phyloP scores from a whole-genome alignment of 129 eudicot species.

The Kitagawia praeruptora region DNA sequence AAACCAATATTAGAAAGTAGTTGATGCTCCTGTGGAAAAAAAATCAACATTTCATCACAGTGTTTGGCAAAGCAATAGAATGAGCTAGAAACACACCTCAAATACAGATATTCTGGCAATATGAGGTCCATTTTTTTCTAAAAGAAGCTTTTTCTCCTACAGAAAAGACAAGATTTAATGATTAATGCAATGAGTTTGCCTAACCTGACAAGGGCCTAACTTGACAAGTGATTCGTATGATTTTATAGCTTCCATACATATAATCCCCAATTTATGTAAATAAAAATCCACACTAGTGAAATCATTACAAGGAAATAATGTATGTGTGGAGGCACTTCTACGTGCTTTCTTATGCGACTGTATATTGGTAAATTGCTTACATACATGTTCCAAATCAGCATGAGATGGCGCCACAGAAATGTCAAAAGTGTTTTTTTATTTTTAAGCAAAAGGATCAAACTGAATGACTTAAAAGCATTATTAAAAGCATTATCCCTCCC shows the following conservation, averaged over 20 bases:
- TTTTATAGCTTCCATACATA: background rate
- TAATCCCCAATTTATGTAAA: background rate
- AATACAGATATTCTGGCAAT: conserved; percentile 75
- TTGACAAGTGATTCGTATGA: background rate
- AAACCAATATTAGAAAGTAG: background rate
- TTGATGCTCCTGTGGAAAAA: background rate
- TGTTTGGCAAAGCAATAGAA: background rate
- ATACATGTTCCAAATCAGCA: background rate
- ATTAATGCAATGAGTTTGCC: background rate
- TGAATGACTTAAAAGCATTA: background rate
- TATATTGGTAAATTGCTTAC: too few species aligned
- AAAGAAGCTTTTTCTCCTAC: conserved; percentile 80
- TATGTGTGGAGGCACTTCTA: background rate
- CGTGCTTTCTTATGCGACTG: background rate
- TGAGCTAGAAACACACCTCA: conserved; percentile 51
- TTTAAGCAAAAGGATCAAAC: background rate
- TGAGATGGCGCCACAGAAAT: background rate
- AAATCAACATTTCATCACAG: background rate
- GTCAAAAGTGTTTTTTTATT: background rate
- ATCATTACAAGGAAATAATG: background rate
- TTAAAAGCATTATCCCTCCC: background rate
- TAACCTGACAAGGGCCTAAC: background rate
- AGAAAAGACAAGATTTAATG: conserved; percentile 3
- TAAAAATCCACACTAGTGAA: background rate
- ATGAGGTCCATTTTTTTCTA: conserved; percentile 89